A percentile compares a stretch with the other conserved stretches of the same genome.
These are phyloP conservation scores for Endoconidiophora polonica DNA, from an alignment of 2,329 filamentous ascomycete genomes.

Conservation along the genomic window DNA sequence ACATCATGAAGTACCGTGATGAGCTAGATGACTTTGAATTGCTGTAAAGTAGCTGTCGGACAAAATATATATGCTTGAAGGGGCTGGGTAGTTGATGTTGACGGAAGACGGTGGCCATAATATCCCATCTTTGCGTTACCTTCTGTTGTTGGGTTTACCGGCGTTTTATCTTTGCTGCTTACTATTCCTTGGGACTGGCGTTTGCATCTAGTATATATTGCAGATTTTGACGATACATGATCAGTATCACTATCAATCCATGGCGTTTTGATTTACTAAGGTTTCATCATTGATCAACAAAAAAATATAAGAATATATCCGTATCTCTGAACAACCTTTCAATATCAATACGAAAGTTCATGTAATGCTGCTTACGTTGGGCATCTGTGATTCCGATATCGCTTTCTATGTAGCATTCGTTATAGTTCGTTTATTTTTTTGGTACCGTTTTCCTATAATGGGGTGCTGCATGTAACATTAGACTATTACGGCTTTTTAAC, in stretches of 20 bases:
- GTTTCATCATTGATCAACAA: not conserved
- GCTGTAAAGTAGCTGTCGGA: slow-evolving; percentile 32
- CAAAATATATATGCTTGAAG: not conserved
- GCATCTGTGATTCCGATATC: not conserved
- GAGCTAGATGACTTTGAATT: slow-evolving; percentile 93
- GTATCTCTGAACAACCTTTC: not conserved
- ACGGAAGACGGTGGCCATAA: not conserved
- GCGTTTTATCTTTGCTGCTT: not conserved
- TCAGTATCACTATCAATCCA: not conserved
- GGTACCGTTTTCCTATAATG: too few relatives aligned
- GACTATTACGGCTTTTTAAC: too few relatives aligned
- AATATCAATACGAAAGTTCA: too few relatives aligned
- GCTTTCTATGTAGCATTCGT: not conserved
- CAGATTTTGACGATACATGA: not conserved
- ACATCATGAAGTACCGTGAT: slow-evolving; percentile 87
- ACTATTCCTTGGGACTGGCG: not conserved
- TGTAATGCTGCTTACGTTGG: too few relatives aligned
- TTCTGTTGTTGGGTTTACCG: not conserved
- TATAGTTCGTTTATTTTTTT: too few relatives aligned
- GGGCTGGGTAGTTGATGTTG: not conserved
- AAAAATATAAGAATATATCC: not conserved
- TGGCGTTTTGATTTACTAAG: slow-evolving; percentile 4
- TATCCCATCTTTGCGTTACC: not conserved
- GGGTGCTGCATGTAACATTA: too few relatives aligned
- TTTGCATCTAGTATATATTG: not conserved